phyloP scores from a whole-genome alignment of 2,329 filamentous ascomycete species.

The Sarocladium strictum region DNA sequence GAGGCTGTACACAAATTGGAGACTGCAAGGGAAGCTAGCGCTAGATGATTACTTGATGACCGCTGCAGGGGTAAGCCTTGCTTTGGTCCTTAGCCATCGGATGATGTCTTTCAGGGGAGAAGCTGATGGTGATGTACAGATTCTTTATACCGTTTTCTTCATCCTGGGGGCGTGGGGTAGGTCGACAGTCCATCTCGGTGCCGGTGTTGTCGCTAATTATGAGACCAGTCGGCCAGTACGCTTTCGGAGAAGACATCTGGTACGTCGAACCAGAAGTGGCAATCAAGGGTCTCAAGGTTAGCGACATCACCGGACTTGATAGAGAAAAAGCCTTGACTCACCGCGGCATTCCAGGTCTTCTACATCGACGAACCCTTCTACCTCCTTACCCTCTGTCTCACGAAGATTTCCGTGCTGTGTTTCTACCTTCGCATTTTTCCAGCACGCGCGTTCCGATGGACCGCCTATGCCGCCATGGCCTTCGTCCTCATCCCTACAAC shows the following conservation, averaged over 20 bases:
- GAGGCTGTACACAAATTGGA: slow-evolving; percentile 31
- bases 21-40: slow-evolving; percentile 22
- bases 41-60: slow-evolving; percentile 35
- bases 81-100: not conserved
- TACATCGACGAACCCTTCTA: slow-evolving; percentile 28
- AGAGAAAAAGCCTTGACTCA: not conserved
- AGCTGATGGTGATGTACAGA: slow-evolving; percentile 11
- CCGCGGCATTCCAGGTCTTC: slow-evolving; percentile 17
- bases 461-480: slow-evolving; percentile 26
- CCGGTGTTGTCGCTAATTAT: slow-evolving; percentile 8
- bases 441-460: slow-evolving; percentile 23
- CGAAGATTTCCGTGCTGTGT: slow-evolving; percentile 32
- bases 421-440: slow-evolving; percentile 34
- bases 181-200: not conserved
- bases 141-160: slow-evolving; percentile 26
- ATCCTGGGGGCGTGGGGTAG: slow-evolving; percentile 25
- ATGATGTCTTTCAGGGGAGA: too few species aligned
- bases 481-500: slow-evolving; percentile 28
- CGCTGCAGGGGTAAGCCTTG: slow-evolving; percentile 23
- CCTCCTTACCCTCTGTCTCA: slow-evolving; percentile 30
- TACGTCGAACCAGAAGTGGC: slow-evolving; percentile 21
- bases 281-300: slow-evolving; percentile 24
- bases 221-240: slow-evolving; percentile 18
- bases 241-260: slow-evolving; percentile 33
- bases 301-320: not conserved